phyloP scores from a whole-genome alignment of 805 yeast genomes.

The Ogataea siamensis region DNA sequence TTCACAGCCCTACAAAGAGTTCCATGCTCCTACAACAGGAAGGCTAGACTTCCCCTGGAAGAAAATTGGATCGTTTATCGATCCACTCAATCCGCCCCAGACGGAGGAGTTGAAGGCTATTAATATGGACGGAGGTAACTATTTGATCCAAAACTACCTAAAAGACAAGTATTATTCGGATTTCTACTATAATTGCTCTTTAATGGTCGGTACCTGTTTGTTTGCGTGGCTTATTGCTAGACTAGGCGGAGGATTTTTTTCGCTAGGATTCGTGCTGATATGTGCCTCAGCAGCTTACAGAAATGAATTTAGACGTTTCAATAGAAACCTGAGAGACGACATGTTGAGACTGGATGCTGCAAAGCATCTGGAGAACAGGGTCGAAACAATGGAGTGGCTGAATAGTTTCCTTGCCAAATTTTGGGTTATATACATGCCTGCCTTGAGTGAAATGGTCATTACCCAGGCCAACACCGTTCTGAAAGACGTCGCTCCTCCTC shows the following conservation, averaged over 20 bases:
- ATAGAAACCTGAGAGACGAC: slow-evolving; percentile 73
- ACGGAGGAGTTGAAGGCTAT: slow-evolving; percentile 18
- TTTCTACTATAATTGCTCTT: slow-evolving; percentile 65
- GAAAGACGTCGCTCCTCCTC: slow-evolving; percentile 76
- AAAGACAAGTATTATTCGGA: slow-evolving; percentile 70
- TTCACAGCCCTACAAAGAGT: slow-evolving; percentile 7
- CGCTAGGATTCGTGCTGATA: slow-evolving; percentile 57
- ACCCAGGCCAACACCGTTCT: slow-evolving; percentile 65
- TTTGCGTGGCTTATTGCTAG: slow-evolving; percentile 68
- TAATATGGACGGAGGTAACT: slow-evolving; percentile 20
- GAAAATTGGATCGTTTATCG: slow-evolving; percentile 34
- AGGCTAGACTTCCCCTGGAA: slow-evolving; percentile 34
- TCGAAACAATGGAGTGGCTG: slow-evolving; percentile 81
- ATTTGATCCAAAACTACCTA: slow-evolving; percentile 54
- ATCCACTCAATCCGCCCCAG: slow-evolving; percentile 26
- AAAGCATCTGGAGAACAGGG: slow-evolving; percentile 58
- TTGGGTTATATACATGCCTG: slow-evolving; percentile 90
- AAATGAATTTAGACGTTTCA: slow-evolving; percentile 72
- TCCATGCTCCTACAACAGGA: slow-evolving; percentile 15
- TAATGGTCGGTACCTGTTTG: slow-evolving; percentile 67
- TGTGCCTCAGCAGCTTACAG: slow-evolving; percentile 66
- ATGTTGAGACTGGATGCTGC: slow-evolving; percentile 62
- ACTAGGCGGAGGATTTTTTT: slow-evolving; percentile 61
- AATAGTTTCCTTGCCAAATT: slow-evolving; percentile 74
- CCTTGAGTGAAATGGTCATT: slow-evolving; percentile 70